These are phyloP conservation scores for Pestalotiopsis fici DNA, from an alignment of 2,329 filamentous ascomycete species.

Conservation along the genomic window DNA sequence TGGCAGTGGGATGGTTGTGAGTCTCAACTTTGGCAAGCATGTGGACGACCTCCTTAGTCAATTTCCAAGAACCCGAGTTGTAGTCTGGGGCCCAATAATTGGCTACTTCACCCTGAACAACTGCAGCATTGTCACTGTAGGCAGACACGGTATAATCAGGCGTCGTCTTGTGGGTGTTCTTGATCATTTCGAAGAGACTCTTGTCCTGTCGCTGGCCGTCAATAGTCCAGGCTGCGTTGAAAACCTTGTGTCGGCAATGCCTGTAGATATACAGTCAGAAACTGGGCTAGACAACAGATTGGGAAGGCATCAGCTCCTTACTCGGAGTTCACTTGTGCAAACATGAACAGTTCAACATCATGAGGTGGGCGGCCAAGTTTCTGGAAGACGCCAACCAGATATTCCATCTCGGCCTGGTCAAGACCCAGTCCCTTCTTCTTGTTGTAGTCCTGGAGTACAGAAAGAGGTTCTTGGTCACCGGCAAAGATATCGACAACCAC, in stretches of 20 bases:
- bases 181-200: conserved; percentile 93
- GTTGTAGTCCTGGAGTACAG: conserved; percentile 81
- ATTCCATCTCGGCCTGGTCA: conserved; percentile 87
- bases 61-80: conserved; percentile 82
- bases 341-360: conserved; percentile 98
- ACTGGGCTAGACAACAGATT: conserved; percentile 64
- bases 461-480: conserved; percentile 63
- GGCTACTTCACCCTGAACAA: conserved; percentile 72
- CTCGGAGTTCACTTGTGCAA: conserved; percentile 98
- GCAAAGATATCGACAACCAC: conserved; percentile 76
- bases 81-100: conserved; percentile 88
- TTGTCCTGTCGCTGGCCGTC: conserved; percentile 79
- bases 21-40: conserved; percentile 95
- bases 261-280: conserved; percentile 73
- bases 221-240: conserved; percentile 96
- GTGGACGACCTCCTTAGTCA: conserved; percentile 84
- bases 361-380: conserved; percentile 62
- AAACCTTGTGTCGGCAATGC: conserved; percentile 75
- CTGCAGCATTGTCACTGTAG: conserved; percentile 98
- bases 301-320: conserved; percentile 45
- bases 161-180: conserved; percentile 85
- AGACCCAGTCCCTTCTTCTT: conserved; percentile 80
- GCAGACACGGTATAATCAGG: conserved; percentile 87
- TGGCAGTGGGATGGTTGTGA: conserved; percentile 92
- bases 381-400: conserved; percentile 83